Conservation (phyloP, 371 early-diverging fungal genomes). For the Mucor indicus region DNA sequence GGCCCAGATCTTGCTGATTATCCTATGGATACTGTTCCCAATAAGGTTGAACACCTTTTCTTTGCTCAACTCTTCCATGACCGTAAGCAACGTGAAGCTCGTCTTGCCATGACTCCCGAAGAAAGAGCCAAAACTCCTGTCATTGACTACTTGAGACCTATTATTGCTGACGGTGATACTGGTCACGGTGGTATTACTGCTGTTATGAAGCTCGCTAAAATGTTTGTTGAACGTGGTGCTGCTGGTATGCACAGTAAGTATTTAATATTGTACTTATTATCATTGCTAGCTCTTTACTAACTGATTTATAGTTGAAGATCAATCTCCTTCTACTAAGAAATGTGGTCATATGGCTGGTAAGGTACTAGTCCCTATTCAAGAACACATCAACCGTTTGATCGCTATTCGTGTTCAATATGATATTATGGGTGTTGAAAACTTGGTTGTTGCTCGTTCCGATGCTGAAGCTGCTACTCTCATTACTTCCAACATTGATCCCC, state of each 20-base stretch:
- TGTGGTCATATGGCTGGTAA: constrained; percentile 99
- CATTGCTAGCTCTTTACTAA: neutral
- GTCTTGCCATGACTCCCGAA: constrained; percentile 64
- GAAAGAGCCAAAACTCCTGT: constrained; percentile 72
- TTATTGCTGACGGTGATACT: constrained; percentile 97
- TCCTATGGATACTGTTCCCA: constrained; percentile 98
- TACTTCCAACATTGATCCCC: constrained; percentile 92
- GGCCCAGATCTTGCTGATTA: constrained; percentile 98
- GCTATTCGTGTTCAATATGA: constrained; percentile 96
- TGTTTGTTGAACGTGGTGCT: constrained; percentile 92
- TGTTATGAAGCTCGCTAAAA: constrained; percentile 89
- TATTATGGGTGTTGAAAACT: constrained; percentile 95
- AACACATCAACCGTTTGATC: constrained; percentile 96
- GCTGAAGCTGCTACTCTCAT: constrained; percentile 96
- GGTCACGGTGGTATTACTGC: constrained; percentile 95
- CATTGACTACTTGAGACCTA: constrained; percentile 91
- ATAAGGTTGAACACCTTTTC: constrained; percentile 98
- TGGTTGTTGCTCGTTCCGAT: constrained; percentile 94
- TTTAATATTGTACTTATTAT: neutral
- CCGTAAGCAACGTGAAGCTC: constrained; percentile 91
- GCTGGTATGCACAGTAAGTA: constrained; percentile 78
- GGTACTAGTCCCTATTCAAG: constrained; percentile 93
- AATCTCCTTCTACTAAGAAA: constrained; percentile 95
- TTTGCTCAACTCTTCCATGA: constrained; percentile 97
- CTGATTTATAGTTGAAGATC: constrained; percentile 79